Percentiles rank a stretch among this genome's conserved stretches.
phyloP scores from a whole-genome alignment of 345 rosid species.

The Noccaea caerulescens region DNA sequence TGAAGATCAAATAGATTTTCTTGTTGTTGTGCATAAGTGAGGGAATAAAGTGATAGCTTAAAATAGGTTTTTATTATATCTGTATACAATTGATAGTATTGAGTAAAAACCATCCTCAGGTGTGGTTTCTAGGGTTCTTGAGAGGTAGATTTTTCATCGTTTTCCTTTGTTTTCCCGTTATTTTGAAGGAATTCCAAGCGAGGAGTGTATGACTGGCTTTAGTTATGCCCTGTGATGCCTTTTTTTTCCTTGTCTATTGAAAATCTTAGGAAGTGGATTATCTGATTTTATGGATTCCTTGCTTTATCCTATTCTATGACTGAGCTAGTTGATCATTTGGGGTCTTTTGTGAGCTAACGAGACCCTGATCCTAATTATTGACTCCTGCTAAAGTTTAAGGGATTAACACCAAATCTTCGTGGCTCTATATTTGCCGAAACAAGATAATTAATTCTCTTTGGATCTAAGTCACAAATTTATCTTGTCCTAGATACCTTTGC shows the following conservation, averaged over 20 bases:
- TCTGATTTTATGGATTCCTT: conserved; percentile 3
- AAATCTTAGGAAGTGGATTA: neutral
- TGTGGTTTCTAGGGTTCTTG: conserved; percentile 1
- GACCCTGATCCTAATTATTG: neutral
- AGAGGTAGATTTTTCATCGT: neutral
- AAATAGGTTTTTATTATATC: neutral
- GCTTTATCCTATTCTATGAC: conserved; percentile 10
- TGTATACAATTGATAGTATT: neutral
- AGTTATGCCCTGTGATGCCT: neutral
- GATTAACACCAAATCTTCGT: neutral
- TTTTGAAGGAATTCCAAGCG: neutral
- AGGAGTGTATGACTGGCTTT: neutral
- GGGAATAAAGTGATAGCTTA: neutral
- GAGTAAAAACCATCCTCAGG: neutral
- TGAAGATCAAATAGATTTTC: conserved; percentile 4
- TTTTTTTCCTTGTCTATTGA: neutral
- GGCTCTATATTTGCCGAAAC: neutral
- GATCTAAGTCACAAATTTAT: no score
- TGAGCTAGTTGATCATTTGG: neutral
- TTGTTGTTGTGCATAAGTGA: neutral
- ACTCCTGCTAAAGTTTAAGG: neutral
- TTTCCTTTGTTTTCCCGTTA: neutral
- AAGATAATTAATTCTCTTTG: neutral
- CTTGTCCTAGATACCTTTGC: no score
- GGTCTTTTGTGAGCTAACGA: neutral